A percentile compares a stretch with the other conserved stretches of the same genome.
Evolutionary conservation across 2,329 filamentous ascomycete species (phyloP).

Genomic region (Hymenoscyphus albidus): DNA sequence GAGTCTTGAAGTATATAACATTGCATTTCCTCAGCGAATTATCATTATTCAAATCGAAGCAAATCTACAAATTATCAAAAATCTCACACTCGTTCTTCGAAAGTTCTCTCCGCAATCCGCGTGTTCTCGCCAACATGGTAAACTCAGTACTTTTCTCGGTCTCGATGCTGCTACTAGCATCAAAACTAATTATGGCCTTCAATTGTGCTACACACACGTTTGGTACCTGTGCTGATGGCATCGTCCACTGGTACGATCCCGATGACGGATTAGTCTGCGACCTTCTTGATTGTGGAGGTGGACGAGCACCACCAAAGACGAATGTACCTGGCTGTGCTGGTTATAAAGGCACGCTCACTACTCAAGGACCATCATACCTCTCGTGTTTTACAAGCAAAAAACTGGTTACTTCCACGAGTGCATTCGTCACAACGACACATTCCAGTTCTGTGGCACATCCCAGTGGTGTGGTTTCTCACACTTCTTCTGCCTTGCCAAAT

Average conservation of each 20-base stretch:
- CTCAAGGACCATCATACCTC: neutral
- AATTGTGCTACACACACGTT: neutral
- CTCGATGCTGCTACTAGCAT: neutral
- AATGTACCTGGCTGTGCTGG: neutral
- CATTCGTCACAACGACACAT: neutral
- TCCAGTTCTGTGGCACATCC: too few species aligned
- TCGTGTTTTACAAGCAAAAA: neutral
- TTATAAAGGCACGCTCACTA: neutral
- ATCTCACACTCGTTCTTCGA: neutral
- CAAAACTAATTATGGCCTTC: neutral
- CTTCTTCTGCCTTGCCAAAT: neutral
- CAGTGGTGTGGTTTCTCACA: neutral
- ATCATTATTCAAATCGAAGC: neutral
- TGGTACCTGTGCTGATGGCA: neutral
- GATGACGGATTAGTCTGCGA: slow-evolving; percentile 21
- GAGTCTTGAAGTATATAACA: neutral
- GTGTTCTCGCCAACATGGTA: slow-evolving; percentile 46
- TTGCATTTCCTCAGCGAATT: neutral
- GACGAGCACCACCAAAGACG: slow-evolving; percentile 19
- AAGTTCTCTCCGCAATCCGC: neutral
- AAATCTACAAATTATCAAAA: neutral
- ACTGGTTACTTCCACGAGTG: neutral
- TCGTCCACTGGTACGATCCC: slow-evolving; percentile 15
- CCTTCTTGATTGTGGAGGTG: slow-evolving; percentile 22
- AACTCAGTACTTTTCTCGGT: neutral